phyloP scores from a whole-genome alignment of 768 basidiomycete species.

The Rhizopogon vulgaris region DNA sequence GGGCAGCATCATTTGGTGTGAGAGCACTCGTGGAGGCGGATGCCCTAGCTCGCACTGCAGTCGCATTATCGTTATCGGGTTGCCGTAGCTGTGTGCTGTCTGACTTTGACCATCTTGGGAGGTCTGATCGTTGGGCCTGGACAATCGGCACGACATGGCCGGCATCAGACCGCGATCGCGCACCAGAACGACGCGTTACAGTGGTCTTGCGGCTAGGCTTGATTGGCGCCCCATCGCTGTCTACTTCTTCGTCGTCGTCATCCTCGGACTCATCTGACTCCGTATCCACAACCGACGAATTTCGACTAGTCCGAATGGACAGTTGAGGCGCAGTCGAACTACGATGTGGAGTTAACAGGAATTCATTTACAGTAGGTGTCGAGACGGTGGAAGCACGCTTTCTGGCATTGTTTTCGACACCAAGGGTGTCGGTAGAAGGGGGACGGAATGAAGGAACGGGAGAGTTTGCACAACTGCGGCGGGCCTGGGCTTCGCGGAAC shows the following conservation, averaged over 20 bases:
- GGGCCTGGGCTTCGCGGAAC: constrained; percentile 71
- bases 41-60: constrained; percentile 33
- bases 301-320: background rate
- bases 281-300: constrained; percentile 13
- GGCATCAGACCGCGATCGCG: constrained; percentile 12
- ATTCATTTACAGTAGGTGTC: constrained; percentile 13
- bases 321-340: constrained; percentile 6
- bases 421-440: constrained; percentile 28
- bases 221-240: constrained; percentile 28
- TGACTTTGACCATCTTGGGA: constrained; percentile 9
- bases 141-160: constrained; percentile 8
- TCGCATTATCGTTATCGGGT: constrained; percentile 6
- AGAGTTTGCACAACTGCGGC: constrained; percentile 55
- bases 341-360: constrained; percentile 8
- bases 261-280: constrained; percentile 31
- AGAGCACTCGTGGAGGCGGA: constrained; percentile 57
- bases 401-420: constrained; percentile 18
- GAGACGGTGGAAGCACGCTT: constrained; percentile 26
- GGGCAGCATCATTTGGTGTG: constrained; percentile 44
- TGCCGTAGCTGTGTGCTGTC: constrained; percentile 25
- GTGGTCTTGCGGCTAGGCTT: constrained; percentile 30
- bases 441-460: constrained; percentile 48
- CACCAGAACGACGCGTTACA: constrained; percentile 19
- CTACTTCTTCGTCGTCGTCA: constrained; percentile 29
- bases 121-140: constrained; percentile 4